phyloP scores from a whole-genome alignment of 208 protist species.

The Crithidia bombi region DNA sequence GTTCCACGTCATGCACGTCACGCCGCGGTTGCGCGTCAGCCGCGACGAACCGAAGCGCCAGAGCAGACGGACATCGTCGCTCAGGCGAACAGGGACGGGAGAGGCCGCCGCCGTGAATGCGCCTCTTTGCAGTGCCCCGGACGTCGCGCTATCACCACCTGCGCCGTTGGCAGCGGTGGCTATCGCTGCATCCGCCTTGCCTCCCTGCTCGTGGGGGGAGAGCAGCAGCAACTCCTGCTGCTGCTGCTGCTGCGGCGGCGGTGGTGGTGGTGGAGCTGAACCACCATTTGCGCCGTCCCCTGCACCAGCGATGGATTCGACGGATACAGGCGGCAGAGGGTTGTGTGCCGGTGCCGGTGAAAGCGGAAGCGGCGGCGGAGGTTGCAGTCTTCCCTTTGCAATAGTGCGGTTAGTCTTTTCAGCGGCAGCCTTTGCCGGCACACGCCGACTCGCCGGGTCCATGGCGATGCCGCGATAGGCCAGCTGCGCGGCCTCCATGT shows the following conservation, averaged over 20 bases:
- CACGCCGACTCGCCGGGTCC: slow-evolving; percentile 29
- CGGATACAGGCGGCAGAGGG: slow-evolving; percentile 13
- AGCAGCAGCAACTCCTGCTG: background rate
- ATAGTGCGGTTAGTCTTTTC: too few species aligned
- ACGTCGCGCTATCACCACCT: too few species aligned
- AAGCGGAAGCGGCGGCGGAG: background rate
- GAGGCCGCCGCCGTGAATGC: background rate
- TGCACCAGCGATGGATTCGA: background rate
- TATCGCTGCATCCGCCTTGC: background rate
- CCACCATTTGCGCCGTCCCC: background rate
- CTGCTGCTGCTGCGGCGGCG: background rate
- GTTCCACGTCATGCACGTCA: slow-evolving; percentile 95
- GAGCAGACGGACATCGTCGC: slow-evolving; percentile 67
- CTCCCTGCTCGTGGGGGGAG: background rate
- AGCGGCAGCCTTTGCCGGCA: background rate
- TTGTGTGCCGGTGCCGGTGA: background rate
- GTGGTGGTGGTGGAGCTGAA: background rate
- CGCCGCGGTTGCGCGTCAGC: slow-evolving; percentile 73
- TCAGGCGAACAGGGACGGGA: slow-evolving; percentile 32
- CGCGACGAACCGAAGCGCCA: slow-evolving; percentile 86
- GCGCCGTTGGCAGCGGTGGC: background rate
- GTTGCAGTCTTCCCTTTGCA: background rate
- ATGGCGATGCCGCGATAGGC: slow-evolving; percentile 84
- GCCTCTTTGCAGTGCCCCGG: background rate
- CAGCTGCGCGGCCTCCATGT: slow-evolving; percentile 85